Evolutionary conservation across 202 grass and related monocot species (phyloP), one percentile per base, ranked within the genome.

Genomic region (Setaria italica): DNA sequence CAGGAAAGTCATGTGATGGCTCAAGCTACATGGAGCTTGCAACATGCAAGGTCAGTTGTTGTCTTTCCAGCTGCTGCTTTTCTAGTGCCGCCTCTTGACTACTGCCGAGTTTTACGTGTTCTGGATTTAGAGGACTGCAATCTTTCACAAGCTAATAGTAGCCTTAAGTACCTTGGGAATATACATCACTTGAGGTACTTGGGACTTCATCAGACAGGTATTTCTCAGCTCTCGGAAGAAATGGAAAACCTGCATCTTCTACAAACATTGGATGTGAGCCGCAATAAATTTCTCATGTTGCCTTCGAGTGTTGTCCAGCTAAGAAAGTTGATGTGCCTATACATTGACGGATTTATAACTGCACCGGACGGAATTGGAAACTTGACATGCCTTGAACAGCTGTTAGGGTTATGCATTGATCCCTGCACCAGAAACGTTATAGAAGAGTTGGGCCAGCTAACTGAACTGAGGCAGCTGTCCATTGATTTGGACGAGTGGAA

Each of bases 341-440:
- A 11, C 4, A 6, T 79, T 19, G 0, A 11, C 1, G 0, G 0
- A 0, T 0, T 0, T 1, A 50, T 9, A 8, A 20, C 0, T 14
- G 29, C 66, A 6, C 45, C 60, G 13, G 49, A 37, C 0, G 45
- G 29, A 15, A 25, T 25, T 25, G 0, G 25, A 25, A 25, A 25
- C 25, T 25, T 25, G 25, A 79, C 4, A 3, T 50, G 25, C 29
- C 15, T 79, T 3, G 29, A 65, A 13, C 11, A 49, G 0, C 25
- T 79, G 3, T 47, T 8, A 17, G 0, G 6, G 20, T 7, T 77
- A 45, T 0, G 1, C 20, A 45, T 78, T 48, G 12, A 16, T 7
- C 2, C 2, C 21, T 21, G 7, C 33, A 15, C 13, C 13, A 37
- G 1, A 67, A 30, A 39, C 14, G 17, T 67, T 33, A 4, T 67